A percentile compares a stretch with the other conserved stretches of the same genome.
These are phyloP conservation scores for Yamadazyma mexicana DNA, from an alignment of 1,139 yeast genomes.

Conservation along the genomic window DNA sequence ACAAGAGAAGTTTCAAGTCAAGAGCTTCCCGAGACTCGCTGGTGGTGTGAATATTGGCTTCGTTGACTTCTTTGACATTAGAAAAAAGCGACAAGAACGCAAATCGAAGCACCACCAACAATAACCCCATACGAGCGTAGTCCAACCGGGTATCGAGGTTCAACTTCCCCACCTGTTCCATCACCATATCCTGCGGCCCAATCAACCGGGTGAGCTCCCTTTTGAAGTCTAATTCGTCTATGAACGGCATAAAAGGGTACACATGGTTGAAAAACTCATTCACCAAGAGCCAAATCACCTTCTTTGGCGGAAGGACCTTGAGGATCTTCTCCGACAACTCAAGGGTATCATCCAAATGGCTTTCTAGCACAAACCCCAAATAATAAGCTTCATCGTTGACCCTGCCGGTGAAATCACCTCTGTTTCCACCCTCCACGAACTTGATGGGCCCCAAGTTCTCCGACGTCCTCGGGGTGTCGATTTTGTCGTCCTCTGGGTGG, in stretches of 20 bases:
- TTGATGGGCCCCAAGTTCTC: constrained; percentile 1
- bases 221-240: constrained; percentile 41
- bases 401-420: background rate
- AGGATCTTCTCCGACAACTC: constrained; percentile 33
- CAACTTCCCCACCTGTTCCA: constrained; percentile 19
- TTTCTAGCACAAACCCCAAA: constrained; percentile 7
- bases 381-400: background rate
- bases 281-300: constrained; percentile 47
- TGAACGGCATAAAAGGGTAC: constrained; percentile 49
- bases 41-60: constrained; percentile 22
- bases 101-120: constrained; percentile 29
- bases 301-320: constrained; percentile 42
- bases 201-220: constrained; percentile 25
- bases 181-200: constrained; percentile 25
- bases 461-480: background rate
- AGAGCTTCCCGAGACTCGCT: constrained; percentile 24
- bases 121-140: constrained; percentile 31
- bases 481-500: background rate
- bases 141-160: constrained; percentile 30
- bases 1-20: constrained; percentile 12
- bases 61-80: constrained; percentile 31
- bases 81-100: constrained; percentile 34
- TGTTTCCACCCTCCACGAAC: background rate
- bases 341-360: background rate
- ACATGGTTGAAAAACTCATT: constrained; percentile 45